Base-by-base conservation (phyloP, 805 yeast genomes). In the Barnettozyma pratensis region DNA sequence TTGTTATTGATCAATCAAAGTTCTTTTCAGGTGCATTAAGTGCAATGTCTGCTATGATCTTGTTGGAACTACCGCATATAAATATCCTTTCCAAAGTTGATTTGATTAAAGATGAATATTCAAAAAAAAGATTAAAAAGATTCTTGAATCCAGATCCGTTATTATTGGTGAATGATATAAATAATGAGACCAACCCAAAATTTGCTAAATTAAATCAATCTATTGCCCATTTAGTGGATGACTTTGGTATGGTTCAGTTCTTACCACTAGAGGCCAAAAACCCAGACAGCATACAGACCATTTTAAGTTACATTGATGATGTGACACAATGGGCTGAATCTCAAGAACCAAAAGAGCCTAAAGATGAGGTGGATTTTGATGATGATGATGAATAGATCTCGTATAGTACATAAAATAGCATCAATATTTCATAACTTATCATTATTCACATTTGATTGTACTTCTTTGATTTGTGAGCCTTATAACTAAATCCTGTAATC, bases 31-130 rank as follows among this genome's bases (percentile, higher is more conserved):
- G 99, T 3, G 95, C 96, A 0, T 72, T 94, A 50, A 81, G 91
- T 63, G 99, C 99, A 25, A 94, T 94, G 99, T 85, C 96, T 26
- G 96, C 99, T 1, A 94, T 94, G 99, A 88, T 94, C 30, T 73
- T 94, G 50, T 73, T 94, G 45, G 99, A 94, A 65, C 75, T 92
- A 39, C 99, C 99, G 12, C 99, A 94, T 64, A 83, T 94, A 49
- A 94, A 94, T 63, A 80, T 94, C 19, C 72, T 94, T 42, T 85
- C 96, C 48, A 94, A 94, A 62, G 69, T 87, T 45, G 99, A 94
- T 63, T 74, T 92, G 61, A 79, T 94, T 42, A 87, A 87, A 59
- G 88, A 87, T 59, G 86, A 85, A 34, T 82, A 80, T 39, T 81
- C 87, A 9, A 82, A 79, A 58, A 83, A 85, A 53, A 87, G 85